Conservation (phyloP, 2,329 filamentous ascomycete species). For the Drechmeria coniospora region DNA sequence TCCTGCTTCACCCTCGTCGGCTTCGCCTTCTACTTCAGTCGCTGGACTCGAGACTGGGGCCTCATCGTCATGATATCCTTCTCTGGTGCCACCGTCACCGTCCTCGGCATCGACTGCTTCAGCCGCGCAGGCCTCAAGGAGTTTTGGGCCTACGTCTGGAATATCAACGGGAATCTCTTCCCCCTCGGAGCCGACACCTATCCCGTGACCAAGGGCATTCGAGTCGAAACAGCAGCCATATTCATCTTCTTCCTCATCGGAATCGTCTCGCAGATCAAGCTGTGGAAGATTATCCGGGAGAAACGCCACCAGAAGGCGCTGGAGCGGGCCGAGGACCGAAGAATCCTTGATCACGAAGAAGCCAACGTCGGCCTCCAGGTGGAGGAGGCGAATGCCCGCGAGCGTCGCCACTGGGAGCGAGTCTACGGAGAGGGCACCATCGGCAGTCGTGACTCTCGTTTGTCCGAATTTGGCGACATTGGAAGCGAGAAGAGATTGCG, state of each 20-base stretch:
- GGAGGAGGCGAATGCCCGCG: slow-evolving; percentile 44
- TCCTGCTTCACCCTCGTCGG: slow-evolving; percentile 50
- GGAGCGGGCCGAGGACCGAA: slow-evolving; percentile 32
- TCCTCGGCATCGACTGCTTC: slow-evolving; percentile 84
- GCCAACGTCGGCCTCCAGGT: slow-evolving; percentile 53
- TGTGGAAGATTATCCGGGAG: slow-evolving; percentile 69
- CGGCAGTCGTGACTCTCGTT: slow-evolving; percentile 21
- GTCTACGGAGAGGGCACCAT: slow-evolving; percentile 49
- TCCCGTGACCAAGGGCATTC: slow-evolving; percentile 72
- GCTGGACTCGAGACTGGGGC: slow-evolving; percentile 61
- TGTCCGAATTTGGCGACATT: slow-evolving; percentile 36
- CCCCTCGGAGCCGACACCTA: slow-evolving; percentile 64
- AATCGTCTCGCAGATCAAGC: slow-evolving; percentile 66
- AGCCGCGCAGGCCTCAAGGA: slow-evolving; percentile 83
- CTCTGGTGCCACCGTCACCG: slow-evolving; percentile 59
- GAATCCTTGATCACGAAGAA: slow-evolving; percentile 47
- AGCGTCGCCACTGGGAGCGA: slow-evolving; percentile 60
- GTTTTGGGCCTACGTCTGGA: slow-evolving; percentile 91
- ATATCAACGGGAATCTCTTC: slow-evolving; percentile 64
- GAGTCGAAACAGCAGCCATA: slow-evolving; percentile 67
- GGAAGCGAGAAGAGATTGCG: slow-evolving; percentile 28
- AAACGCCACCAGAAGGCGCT: slow-evolving; percentile 37
- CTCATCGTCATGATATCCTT: slow-evolving; percentile 68
- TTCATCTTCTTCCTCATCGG: slow-evolving; percentile 62
- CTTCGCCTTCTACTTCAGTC: slow-evolving; percentile 66